Evolutionary conservation across 2,329 filamentous ascomycete species (phyloP).

Genomic region (Endocalyx cinctus): DNA sequence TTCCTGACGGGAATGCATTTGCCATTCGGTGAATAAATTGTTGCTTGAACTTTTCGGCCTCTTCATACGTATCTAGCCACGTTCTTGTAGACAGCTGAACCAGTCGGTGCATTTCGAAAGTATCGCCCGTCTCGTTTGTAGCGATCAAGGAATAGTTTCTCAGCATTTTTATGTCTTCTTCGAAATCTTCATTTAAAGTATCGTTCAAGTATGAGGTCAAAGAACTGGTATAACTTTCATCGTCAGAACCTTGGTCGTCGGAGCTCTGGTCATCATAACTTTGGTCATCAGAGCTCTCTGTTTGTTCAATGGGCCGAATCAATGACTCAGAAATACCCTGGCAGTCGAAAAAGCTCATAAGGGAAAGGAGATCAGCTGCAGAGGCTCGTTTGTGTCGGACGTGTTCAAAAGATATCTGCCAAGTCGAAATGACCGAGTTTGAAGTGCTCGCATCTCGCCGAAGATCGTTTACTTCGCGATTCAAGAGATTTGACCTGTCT

Average conservation of each 20-base stretch:
- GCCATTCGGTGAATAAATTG: conserved; percentile 18
- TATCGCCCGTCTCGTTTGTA: conserved; percentile 6
- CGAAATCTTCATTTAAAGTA: no score
- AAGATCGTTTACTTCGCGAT: conserved; percentile 24
- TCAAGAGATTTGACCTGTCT: conserved; percentile 20
- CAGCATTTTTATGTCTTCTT: background rate
- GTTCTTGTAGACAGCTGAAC: conserved; percentile 28
- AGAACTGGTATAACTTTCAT: no score
- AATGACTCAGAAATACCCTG: conserved; percentile 26
- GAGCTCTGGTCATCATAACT: no score
- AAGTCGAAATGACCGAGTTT: conserved; percentile 25
- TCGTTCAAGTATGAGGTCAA: no score
- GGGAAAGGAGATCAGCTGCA: conserved; percentile 24
- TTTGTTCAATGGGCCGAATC: conserved; percentile 14
- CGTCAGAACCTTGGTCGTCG: no score
- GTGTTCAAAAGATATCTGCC: conserved; percentile 31
- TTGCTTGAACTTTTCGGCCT: conserved; percentile 7
- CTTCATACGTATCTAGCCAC: conserved; percentile 20
- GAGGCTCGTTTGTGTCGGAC: conserved; percentile 20
- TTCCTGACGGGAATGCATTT: conserved; percentile 14
- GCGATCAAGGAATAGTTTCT: conserved; percentile 26
- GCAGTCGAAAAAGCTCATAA: conserved; percentile 28
- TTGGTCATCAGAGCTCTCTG: conserved; percentile 10
- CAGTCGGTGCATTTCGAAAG: conserved; percentile 29
- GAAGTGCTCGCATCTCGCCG: conserved; percentile 23